phyloP scores from a whole-genome alignment of 352 stramenopile genomes.

The Pythium brachiatum region DNA sequence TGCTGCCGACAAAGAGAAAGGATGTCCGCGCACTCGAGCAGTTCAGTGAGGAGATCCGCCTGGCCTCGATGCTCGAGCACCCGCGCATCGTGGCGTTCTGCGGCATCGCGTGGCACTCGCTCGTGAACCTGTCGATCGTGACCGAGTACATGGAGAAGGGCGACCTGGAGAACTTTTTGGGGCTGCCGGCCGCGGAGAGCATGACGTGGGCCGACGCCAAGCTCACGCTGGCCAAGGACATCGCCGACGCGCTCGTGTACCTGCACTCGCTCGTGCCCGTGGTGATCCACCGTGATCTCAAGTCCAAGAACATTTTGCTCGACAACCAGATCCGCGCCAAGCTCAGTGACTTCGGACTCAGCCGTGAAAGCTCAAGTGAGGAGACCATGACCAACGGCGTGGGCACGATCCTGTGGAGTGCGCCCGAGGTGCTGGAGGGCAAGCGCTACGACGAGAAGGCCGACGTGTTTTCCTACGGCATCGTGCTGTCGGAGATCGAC shows the following conservation, averaged over 20 bases:
- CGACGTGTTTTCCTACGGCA: conserved; percentile 74
- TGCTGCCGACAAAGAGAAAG: conserved; percentile 62
- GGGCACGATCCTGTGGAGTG: conserved; percentile 72
- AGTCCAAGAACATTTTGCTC: conserved; percentile 74
- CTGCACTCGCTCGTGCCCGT: conserved; percentile 63
- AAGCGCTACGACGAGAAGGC: conserved; percentile 78
- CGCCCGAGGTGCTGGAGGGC: conserved; percentile 64
- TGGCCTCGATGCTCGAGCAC: conserved; percentile 75
- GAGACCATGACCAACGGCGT: conserved; percentile 81
- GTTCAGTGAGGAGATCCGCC: conserved; percentile 80
- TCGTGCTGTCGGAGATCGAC: conserved; percentile 76
- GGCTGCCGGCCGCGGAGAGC: conserved; percentile 33
- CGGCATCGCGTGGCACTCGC: conserved; percentile 75
- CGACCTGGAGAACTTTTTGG: conserved; percentile 56
- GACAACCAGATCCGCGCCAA: conserved; percentile 61
- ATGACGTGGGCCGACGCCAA: conserved; percentile 64
- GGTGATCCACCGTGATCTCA: conserved; percentile 71
- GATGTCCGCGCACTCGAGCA: conserved; percentile 61
- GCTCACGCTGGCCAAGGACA: conserved; percentile 52
- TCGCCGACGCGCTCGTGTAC: conserved; percentile 70
- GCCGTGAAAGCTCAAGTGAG: conserved; percentile 57
- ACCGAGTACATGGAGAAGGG: conserved; percentile 81
- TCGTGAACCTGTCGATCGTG: conserved; percentile 70
- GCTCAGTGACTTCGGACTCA: conserved; percentile 73
- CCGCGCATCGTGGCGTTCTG: conserved; percentile 81